phyloP scores from a whole-genome alignment of 2,329 filamentous ascomycete genomes.

The Septoria linicola region DNA sequence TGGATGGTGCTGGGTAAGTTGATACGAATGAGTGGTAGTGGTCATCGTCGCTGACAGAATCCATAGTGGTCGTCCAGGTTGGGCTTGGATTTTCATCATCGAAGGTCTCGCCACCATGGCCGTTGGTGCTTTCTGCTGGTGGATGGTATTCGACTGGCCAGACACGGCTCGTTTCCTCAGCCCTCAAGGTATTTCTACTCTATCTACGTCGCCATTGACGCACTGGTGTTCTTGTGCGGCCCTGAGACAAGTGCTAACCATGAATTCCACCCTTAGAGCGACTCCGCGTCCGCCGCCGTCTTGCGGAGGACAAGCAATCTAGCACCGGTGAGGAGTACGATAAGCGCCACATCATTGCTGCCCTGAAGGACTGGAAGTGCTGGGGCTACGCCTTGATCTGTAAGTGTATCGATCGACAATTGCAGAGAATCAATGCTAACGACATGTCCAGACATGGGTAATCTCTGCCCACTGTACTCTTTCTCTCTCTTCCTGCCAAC shows the following conservation, averaged over 20 bases:
- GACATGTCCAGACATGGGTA: slow-evolving; percentile 63
- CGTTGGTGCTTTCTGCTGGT: slow-evolving; percentile 46
- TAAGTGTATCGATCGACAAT: too few relatives aligned
- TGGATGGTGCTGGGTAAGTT: slow-evolving; percentile 61
- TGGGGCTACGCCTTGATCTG: slow-evolving; percentile 53
- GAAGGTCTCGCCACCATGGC: slow-evolving; percentile 66
- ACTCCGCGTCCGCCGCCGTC: slow-evolving; percentile 28
- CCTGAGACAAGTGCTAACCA: too few relatives aligned
- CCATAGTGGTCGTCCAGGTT: not conserved
- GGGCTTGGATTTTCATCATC: slow-evolving; percentile 43
- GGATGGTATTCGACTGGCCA: slow-evolving; percentile 56
- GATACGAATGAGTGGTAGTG: slow-evolving; percentile 38
- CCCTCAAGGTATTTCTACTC: slow-evolving; percentile 32
- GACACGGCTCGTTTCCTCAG: slow-evolving; percentile 58
- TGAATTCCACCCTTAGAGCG: too few relatives aligned
- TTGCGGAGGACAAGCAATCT: slow-evolving; percentile 31
- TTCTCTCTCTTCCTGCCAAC: slow-evolving; percentile 38
- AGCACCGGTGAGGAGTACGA: slow-evolving; percentile 30
- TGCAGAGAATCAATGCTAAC: not conserved
- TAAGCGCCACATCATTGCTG: slow-evolving; percentile 30
- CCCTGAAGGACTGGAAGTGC: slow-evolving; percentile 77
- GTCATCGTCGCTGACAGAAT: not conserved
- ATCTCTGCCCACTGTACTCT: slow-evolving; percentile 32
- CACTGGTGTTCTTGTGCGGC: too few relatives aligned
- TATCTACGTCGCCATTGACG: too few relatives aligned